phyloP scores from a whole-genome alignment of 2,329 filamentous ascomycete genomes.

The Colletotrichum ledebouriae region DNA sequence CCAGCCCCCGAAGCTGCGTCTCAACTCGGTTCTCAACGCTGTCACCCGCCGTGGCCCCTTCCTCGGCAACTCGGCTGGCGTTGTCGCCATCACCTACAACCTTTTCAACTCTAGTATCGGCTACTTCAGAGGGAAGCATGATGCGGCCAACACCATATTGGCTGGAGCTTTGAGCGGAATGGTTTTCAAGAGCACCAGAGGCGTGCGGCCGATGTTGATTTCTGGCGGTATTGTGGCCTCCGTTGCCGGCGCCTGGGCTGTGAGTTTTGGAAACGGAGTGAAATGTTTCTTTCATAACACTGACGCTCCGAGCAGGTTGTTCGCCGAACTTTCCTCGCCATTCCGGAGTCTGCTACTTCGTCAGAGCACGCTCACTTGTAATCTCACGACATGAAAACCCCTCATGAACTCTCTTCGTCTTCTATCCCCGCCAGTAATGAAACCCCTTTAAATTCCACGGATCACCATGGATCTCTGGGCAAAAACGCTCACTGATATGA shows the following conservation, averaged over 20 bases:
- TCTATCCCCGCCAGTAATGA: constrained; percentile 38
- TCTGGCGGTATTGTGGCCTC: constrained; percentile 90
- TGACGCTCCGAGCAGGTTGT: constrained; percentile 49
- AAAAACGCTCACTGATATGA: constrained; percentile 43
- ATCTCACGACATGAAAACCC: constrained; percentile 33
- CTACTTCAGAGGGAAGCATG: constrained; percentile 85
- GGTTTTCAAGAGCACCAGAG: constrained; percentile 96
- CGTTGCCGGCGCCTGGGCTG: constrained; percentile 89
- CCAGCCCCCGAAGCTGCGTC: constrained; percentile 87
- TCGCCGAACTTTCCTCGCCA: constrained; percentile 59
- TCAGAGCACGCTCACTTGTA: constrained; percentile 42
- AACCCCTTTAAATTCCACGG: constrained; percentile 20
- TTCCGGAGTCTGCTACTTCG: constrained; percentile 48
- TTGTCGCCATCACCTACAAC: constrained; percentile 97
- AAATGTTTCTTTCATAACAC: constrained; percentile 4
- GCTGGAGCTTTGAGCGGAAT: constrained; percentile 92
- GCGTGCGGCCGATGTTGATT: constrained; percentile 92
- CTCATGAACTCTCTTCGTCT: constrained; percentile 35
- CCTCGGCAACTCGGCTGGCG: constrained; percentile 94
- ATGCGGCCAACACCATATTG: constrained; percentile 87
- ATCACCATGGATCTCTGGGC: constrained; percentile 32
- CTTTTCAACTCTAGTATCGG: constrained; percentile 89
- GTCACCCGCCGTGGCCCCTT: constrained; percentile 94
- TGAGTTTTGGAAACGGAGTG: constrained; percentile 64
- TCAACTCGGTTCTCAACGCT: constrained; percentile 96